These are phyloP conservation scores for Beta vulgaris DNA, from an alignment of 148 eudicot species.

Conservation along the genomic window DNA sequence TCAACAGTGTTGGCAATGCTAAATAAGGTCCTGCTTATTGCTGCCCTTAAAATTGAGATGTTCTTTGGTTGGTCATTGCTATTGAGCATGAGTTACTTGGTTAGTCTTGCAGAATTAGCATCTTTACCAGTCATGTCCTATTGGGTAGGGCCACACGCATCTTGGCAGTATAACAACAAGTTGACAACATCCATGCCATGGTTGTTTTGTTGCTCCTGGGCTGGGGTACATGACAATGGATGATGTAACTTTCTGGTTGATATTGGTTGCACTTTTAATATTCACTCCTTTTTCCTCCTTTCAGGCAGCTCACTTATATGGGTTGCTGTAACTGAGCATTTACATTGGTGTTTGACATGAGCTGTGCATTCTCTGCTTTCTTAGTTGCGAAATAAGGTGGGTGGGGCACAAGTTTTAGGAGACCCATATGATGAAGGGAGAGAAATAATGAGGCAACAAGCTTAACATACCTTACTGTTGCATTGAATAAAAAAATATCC, in stretches of 20 bases:
- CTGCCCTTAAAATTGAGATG: too few species aligned
- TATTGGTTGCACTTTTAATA: not conserved
- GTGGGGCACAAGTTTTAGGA: too few species aligned
- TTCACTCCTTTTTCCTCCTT: not conserved
- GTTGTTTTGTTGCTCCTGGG: not conserved
- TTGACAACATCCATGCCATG: not conserved
- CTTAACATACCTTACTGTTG: too few species aligned
- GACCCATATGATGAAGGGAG: too few species aligned
- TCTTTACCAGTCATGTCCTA: not conserved
- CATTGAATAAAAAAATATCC: too few species aligned
- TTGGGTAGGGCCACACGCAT: not conserved
- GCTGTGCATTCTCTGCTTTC: too few species aligned
- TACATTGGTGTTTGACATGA: not conserved
- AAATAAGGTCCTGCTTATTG: not conserved
- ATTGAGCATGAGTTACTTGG: not conserved
- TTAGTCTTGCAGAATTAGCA: not conserved
- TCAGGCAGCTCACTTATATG: not conserved
- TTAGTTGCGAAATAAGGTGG: too few species aligned
- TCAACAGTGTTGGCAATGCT: not conserved
- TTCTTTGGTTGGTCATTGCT: too few species aligned
- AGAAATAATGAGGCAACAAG: too few species aligned
- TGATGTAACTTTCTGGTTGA: not conserved
- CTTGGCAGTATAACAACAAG: not conserved
- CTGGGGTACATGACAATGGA: not conserved
- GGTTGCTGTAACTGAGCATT: not conserved